phyloP scores from a whole-genome alignment of 1,284 basidiomycete genomes.

The Chalciporus piperatoides region DNA sequence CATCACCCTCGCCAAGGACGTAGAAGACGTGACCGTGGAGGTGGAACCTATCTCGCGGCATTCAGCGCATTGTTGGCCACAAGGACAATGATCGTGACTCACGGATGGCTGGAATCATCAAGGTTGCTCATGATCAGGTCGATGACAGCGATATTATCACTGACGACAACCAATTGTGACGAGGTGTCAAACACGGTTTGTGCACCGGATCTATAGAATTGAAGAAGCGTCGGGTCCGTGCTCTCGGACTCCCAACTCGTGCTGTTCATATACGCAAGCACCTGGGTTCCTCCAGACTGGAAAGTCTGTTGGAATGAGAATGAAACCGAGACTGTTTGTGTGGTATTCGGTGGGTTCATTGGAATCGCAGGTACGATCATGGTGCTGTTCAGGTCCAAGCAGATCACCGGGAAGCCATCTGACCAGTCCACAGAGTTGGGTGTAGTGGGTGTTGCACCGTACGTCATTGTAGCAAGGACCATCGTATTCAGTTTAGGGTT shows the following conservation, averaged over 20 bases:
- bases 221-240: slow-evolving; percentile 30
- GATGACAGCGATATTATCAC: slow-evolving; percentile 29
- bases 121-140: slow-evolving; percentile 24
- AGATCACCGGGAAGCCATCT: slow-evolving; percentile 22
- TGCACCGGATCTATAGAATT: slow-evolving; percentile 26
- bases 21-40: slow-evolving; percentile 33
- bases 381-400: slow-evolving; percentile 28
- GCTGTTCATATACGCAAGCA: slow-evolving; percentile 26
- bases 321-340: slow-evolving; percentile 16
- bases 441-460: slow-evolving; percentile 24
- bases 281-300: slow-evolving; percentile 28
- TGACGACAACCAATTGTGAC: slow-evolving; percentile 26
- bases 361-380: slow-evolving; percentile 27
- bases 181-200: slow-evolving; percentile 26
- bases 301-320: slow-evolving; percentile 32
- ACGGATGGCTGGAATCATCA: slow-evolving; percentile 34
- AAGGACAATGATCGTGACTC: slow-evolving; percentile 3
- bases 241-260: slow-evolving; percentile 27
- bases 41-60: slow-evolving; percentile 23
- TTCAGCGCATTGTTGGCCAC: slow-evolving; percentile 1
- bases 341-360: slow-evolving; percentile 31
- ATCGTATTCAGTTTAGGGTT: slow-evolving; percentile 30
- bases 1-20: slow-evolving; percentile 27
- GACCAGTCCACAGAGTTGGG: slow-evolving; percentile 29
- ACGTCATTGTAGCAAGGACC: slow-evolving; percentile 31